phyloP scores from a whole-genome alignment of 164 flowering plant genomes.

The Brasenia schreberi region DNA sequence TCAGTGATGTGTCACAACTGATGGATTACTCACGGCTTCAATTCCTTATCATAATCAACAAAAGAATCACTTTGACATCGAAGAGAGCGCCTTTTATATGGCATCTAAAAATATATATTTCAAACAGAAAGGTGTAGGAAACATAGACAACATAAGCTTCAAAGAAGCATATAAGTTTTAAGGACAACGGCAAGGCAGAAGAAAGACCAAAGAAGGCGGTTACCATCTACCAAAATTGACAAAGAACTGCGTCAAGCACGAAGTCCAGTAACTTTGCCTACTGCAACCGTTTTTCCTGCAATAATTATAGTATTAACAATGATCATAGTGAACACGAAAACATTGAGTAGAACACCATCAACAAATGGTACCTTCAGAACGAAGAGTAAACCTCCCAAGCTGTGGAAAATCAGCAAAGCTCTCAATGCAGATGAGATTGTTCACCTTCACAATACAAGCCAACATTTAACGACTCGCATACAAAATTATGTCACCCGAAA shows the following conservation, averaged over 20 bases:
- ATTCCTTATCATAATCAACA: no score
- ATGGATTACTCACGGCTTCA: neutral
- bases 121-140: neutral
- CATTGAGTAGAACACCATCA: neutral
- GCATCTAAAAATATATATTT: neutral
- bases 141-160: neutral
- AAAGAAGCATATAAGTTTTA: neutral
- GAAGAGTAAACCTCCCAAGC: slow-evolving; percentile 96
- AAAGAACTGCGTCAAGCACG: slow-evolving; percentile 15
- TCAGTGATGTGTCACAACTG: neutral
- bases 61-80: neutral
- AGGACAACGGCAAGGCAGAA: neutral
- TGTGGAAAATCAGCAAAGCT: slow-evolving; percentile 81
- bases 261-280: slow-evolving; percentile 65
- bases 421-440: slow-evolving; percentile 72
- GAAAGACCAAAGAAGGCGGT: neutral
- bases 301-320: neutral
- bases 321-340: neutral
- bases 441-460: slow-evolving; percentile 35
- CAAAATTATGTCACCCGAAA: neutral
- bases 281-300: slow-evolving; percentile 83
- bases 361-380: slow-evolving; percentile 71
- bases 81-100: neutral
- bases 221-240: slow-evolving; percentile 1
- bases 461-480: neutral